These are phyloP conservation scores for Solanum sejunctum DNA, from an alignment of 257 asterid genomes.

Conservation along the genomic window DNA sequence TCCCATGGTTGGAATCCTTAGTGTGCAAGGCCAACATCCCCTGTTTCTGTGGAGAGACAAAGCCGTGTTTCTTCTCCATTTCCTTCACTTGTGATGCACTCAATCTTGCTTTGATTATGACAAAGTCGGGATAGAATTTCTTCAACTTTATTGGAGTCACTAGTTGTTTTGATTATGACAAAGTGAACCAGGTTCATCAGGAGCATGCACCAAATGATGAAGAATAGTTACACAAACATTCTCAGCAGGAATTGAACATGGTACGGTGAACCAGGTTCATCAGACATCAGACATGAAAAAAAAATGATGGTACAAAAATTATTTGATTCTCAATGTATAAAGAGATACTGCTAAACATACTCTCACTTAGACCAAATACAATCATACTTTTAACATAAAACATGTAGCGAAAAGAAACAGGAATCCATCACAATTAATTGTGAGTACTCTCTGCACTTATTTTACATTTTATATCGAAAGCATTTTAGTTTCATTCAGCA, in stretches of 20 bases:
- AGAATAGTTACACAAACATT: too few relatives aligned
- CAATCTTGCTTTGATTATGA: not conserved
- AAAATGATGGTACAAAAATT: not conserved
- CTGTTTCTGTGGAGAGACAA: not conserved
- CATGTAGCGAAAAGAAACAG: not conserved
- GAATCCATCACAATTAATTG: not conserved
- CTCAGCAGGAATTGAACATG: too few relatives aligned
- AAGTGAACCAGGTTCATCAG: too few relatives aligned
- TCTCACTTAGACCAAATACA: not conserved
- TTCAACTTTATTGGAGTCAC: not conserved
- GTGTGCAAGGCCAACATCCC: not conserved
- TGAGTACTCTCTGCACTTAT: not conserved
- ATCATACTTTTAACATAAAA: not conserved
- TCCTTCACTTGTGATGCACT: not conserved
- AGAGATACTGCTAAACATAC: not conserved
- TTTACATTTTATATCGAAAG: not conserved
- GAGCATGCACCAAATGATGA: too few relatives aligned
- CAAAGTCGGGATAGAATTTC: not conserved
- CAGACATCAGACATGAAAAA: too few relatives aligned
- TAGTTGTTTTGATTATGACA: too few relatives aligned
- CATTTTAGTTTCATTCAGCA: not conserved
- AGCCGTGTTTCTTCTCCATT: slow-evolving; percentile 5
- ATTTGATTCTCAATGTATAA: not conserved
- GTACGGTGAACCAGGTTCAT: too few relatives aligned
- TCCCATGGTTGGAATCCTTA: not conserved